These are phyloP conservation scores for Pichia deserticola DNA, from an alignment of 805 yeast species.

Conservation along the genomic window DNA sequence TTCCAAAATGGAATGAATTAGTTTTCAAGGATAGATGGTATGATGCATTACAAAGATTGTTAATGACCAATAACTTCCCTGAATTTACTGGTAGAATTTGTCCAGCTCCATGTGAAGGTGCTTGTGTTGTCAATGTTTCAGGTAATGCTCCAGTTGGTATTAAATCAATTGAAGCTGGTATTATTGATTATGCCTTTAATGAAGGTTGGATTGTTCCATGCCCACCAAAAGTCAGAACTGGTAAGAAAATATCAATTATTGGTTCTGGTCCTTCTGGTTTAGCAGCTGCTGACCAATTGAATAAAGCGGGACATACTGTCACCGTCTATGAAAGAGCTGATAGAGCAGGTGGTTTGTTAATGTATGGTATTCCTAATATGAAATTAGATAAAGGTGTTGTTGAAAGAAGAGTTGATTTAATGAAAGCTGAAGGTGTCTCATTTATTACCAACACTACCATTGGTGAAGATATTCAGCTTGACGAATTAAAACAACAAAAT, in stretches of 20 bases:
- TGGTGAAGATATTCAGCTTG: slow-evolving; percentile 75
- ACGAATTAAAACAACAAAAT: slow-evolving; percentile 51
- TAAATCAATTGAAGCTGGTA: slow-evolving; percentile 91
- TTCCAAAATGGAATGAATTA: slow-evolving; percentile 97
- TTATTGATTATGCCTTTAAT: slow-evolving; percentile 92
- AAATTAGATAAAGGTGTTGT: slow-evolving; percentile 90
- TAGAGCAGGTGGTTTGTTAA: slow-evolving; percentile 92
- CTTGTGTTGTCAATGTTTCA: slow-evolving; percentile 77
- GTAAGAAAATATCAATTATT: slow-evolving; percentile 74
- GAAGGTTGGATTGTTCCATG: slow-evolving; percentile 92
- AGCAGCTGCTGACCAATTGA: slow-evolving; percentile 94
- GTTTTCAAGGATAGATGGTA: slow-evolving; percentile 93
- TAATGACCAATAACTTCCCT: slow-evolving; percentile 97
- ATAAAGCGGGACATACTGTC: slow-evolving; percentile 90
- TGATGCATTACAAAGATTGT: slow-evolving; percentile 82
- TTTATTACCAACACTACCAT: slow-evolving; percentile 72
- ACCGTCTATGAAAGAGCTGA: slow-evolving; percentile 92
- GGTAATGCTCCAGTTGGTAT: slow-evolving; percentile 95
- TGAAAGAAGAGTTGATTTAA: slow-evolving; percentile 84
- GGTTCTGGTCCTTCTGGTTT: slow-evolving; percentile 98
- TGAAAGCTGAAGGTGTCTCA: slow-evolving; percentile 83
- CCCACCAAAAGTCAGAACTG: slow-evolving; percentile 76
- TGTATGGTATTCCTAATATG: slow-evolving; percentile 99
- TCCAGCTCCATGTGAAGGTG: slow-evolving; percentile 99
- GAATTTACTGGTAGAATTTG: slow-evolving; percentile 97